phyloP scores from a whole-genome alignment of 495 filamentous ascomycete species.

The Glonium stellatum region DNA sequence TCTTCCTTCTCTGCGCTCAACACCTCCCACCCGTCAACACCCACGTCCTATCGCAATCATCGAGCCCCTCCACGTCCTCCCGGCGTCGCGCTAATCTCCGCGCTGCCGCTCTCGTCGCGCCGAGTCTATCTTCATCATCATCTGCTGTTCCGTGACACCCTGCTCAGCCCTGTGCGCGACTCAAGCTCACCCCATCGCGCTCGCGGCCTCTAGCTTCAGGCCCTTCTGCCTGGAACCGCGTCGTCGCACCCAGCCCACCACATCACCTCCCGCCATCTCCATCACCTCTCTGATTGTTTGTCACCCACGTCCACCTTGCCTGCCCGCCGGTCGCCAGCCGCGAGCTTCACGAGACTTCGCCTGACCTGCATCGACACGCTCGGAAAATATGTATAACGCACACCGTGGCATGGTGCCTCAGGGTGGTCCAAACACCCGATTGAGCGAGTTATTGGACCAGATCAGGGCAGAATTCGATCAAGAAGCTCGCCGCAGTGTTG shows the following conservation, averaged over 20 bases:
- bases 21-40: not conserved
- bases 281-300: not conserved
- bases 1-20: not conserved
- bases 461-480: constrained; percentile 85
- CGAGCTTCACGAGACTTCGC: not conserved
- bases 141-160: not conserved
- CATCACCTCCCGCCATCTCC: not conserved
- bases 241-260: constrained; percentile 10
- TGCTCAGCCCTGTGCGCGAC: constrained; percentile 19
- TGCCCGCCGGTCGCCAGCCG: not conserved
- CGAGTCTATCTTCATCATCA: not conserved
- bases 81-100: not conserved
- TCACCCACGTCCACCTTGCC: not conserved
- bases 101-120: not conserved
- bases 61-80: not conserved
- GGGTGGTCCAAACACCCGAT: constrained; percentile 57
- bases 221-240: not conserved
- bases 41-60: not conserved
- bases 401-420: constrained; percentile 64
- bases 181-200: not conserved
- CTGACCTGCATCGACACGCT: not conserved
- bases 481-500: constrained; percentile 65
- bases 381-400: constrained; percentile 74
- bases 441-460: constrained; percentile 85
- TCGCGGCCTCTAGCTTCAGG: constrained; percentile 7